phyloP scores from a whole-genome alignment of 192 early-diverging fungal species.

The Backusella luteola region DNA sequence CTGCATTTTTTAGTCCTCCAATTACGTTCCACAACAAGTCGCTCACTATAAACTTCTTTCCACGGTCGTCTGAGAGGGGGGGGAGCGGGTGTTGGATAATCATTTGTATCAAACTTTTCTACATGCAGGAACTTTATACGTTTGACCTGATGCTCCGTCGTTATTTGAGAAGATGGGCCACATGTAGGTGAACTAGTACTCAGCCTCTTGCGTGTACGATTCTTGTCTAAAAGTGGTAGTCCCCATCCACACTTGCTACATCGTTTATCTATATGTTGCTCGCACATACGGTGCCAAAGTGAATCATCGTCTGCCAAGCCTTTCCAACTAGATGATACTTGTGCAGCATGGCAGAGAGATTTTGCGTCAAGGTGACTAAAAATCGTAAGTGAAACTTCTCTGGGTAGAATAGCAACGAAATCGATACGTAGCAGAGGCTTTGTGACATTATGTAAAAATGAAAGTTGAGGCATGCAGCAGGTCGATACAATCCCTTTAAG shows the following conservation, averaged over 20 bases:
- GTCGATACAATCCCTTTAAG: constrained; percentile 73
- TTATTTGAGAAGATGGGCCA: background rate
- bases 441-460: constrained; percentile 69
- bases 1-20: constrained; percentile 82
- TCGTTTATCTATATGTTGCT: constrained; percentile 95
- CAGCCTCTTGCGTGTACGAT: constrained; percentile 24
- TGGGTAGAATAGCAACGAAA: constrained; percentile 71
- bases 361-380: constrained; percentile 89
- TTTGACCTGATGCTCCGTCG: background rate
- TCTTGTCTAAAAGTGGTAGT: constrained; percentile 66
- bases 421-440: constrained; percentile 80
- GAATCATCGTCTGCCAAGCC: constrained; percentile 85
- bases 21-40: constrained; percentile 85
- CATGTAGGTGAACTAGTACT: background rate
- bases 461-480: constrained; percentile 85
- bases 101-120: background rate
- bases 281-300: constrained; percentile 97
- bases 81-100: background rate
- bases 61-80: constrained; percentile 60
- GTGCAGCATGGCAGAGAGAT: constrained; percentile 87
- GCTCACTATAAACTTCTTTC: constrained; percentile 94
- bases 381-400: constrained; percentile 79
- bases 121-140: background rate
- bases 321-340: constrained; percentile 84
- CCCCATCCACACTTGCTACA: constrained; percentile 98